Conservation (phyloP, 176 grass and related monocot species). For the Triticum monococcum region DNA sequence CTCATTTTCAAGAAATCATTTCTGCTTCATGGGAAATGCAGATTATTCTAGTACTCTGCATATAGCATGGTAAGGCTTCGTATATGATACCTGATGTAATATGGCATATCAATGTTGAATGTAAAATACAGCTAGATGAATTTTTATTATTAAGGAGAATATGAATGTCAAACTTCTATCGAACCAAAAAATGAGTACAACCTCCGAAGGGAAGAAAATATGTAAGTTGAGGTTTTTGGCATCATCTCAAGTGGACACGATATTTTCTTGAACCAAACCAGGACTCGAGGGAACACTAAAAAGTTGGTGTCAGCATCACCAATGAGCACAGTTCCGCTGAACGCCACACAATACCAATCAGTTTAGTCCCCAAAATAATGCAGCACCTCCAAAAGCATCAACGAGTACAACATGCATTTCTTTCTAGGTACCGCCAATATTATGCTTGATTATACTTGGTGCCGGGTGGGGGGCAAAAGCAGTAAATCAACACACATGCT, state of each 20-base stretch:
- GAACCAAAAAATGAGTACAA: background rate
- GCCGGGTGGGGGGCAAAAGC: background rate
- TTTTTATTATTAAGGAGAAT: background rate
- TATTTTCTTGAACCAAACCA: background rate
- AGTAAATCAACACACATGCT: background rate
- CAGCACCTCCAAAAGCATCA: background rate
- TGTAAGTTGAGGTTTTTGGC: background rate
- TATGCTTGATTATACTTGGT: background rate
- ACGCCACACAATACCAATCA: background rate
- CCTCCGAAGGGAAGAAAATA: background rate
- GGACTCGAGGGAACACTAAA: background rate
- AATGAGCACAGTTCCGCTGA: background rate
- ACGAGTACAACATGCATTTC: background rate
- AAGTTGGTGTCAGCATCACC: background rate
- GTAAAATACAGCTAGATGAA: background rate
- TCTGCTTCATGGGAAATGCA: background rate
- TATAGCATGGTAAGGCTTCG: background rate
- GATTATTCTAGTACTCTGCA: background rate
- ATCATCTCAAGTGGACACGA: background rate
- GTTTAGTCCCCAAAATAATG: background rate
- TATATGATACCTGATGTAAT: background rate
- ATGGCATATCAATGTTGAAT: background rate
- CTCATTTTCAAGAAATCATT: background rate
- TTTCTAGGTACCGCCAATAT: background rate
- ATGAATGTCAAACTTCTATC: background rate